Conservation (phyloP, 176 grass and related monocot genomes). For the Carex parvula region DNA sequence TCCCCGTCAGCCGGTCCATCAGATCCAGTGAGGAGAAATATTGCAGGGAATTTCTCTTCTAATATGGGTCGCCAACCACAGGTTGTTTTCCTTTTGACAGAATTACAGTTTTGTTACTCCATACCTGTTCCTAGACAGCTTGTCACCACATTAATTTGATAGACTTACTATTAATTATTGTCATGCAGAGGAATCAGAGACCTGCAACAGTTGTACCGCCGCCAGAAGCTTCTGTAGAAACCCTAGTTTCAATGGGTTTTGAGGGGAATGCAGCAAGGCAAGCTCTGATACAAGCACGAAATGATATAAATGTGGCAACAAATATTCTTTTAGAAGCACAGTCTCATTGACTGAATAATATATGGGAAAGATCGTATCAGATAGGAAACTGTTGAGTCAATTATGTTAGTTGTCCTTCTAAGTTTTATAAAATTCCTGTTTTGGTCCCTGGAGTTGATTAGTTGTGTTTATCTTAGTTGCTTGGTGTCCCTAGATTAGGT, state of each 20-base stretch:
- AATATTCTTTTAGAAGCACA: slow-evolving; percentile 94
- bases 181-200: slow-evolving; percentile 17
- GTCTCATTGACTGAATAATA: slow-evolving; percentile 35
- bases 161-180: not conserved
- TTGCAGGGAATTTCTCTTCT: slow-evolving; percentile 25
- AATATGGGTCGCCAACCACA: slow-evolving; percentile 12
- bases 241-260: slow-evolving; percentile 90
- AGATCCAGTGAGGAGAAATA: slow-evolving; percentile 21
- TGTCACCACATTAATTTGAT: not conserved
- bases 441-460: slow-evolving; percentile 18
- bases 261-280: slow-evolving; percentile 71
- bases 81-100: slow-evolving; percentile 12
- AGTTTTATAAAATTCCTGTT: slow-evolving; percentile 6
- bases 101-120: not conserved
- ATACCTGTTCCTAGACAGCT: not conserved
- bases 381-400: not conserved
- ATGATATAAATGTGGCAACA: slow-evolving; percentile 82
- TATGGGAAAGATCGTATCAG: not conserved
- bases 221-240: slow-evolving; percentile 71
- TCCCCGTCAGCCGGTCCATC: slow-evolving; percentile 11
- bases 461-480: not conserved
- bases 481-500: not conserved
- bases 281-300: slow-evolving; percentile 67
- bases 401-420: not conserved
- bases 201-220: slow-evolving; percentile 35